Percentiles rank a stretch among this genome's conserved stretches.
These are phyloP conservation scores for Venturiaceae sp. DNA, from an alignment of 2,329 filamentous ascomycete genomes.

Conservation along the genomic window DNA sequence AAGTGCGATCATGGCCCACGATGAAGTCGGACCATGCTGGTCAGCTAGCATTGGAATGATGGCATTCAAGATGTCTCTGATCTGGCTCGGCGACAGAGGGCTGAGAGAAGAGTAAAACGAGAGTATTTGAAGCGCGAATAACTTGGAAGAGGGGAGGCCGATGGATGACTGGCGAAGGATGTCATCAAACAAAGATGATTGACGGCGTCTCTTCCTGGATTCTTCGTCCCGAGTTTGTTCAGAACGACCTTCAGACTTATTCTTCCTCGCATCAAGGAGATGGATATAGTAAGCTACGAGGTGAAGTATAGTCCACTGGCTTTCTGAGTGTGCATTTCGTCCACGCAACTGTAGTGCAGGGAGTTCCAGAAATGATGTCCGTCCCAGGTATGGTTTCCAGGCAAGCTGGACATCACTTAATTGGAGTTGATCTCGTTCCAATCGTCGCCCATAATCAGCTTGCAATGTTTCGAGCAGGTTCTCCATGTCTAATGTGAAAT, in stretches of 20 bases:
- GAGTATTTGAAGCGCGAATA: conserved; percentile 45
- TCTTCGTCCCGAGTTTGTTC: conserved; percentile 13
- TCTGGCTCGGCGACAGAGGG: conserved; percentile 36
- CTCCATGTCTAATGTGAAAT: conserved; percentile 42
- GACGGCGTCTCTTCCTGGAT: conserved; percentile 26
- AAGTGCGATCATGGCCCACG: conserved; percentile 80
- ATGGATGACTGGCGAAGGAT: conserved; percentile 27
- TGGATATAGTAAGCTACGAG: conserved; percentile 2
- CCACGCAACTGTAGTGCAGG: not conserved
- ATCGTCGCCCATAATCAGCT: conserved; percentile 64
- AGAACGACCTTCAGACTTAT: not conserved
- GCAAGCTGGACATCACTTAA: conserved; percentile 25
- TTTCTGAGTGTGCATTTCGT: conserved; percentile 1
- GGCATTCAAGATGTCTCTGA: conserved; percentile 46
- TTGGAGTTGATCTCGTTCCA: conserved; percentile 62
- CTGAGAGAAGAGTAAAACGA: conserved; percentile 35
- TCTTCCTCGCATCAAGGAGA: conserved; percentile 5
- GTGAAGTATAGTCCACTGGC: conserved; percentile 6
- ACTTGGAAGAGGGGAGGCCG: conserved; percentile 25
- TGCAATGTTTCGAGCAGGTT: conserved; percentile 63
- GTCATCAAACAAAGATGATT: conserved; percentile 27
- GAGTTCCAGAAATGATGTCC: not conserved
- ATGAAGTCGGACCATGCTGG: conserved; percentile 56
- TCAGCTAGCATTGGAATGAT: conserved; percentile 54
- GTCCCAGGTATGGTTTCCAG: not conserved